Evolutionary conservation across 1,284 basidiomycete genomes (phyloP), one percentile per base, ranked within the genome.

Genomic region (Ganoderma lucidum): DNA sequence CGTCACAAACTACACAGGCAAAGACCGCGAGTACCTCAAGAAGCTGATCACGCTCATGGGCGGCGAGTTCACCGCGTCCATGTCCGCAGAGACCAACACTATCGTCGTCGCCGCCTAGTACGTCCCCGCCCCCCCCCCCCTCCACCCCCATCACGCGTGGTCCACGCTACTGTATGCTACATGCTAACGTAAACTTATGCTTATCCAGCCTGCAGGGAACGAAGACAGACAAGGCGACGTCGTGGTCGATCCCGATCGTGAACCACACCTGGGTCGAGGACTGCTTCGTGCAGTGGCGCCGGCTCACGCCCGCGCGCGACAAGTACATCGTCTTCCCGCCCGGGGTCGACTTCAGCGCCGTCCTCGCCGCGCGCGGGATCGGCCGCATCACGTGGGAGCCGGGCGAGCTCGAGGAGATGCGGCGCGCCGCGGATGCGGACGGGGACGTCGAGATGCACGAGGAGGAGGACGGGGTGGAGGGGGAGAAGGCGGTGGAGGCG

Each of bases 221-320:
- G 3, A 96, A 96, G 81, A 90, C 93, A 0, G 80, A 82, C 8
- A 93, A 92, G 76, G 94, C 95, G 0, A 82, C 84, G 10, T 83
- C 88, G 0, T 97, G 96, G 96, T 88, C 87, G 0, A 93, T 97
- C 69, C 92, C 94, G 0, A 83, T 96, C 68, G 92, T 97, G 15
- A 96, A 96, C 74, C 96, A 97, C 75, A 85, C 87, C 0, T 97
- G 95, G 93, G 84, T 97, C 6, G 96, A 97, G 78, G 93, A 95
- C 71, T 96, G 93, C 78, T 94, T 96, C 75, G 80, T 89, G 23
- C 85, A 89, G 62, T 96, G 95, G 95, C 83, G 85, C n/a, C 83
- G 85, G 30, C 82, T 92, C 58, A 88, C 89, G 0, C 83, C 87
- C 9, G 87, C 85, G 0, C 79, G 84, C 19, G 87, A 89, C 62